Base-by-base conservation (phyloP, 164 flowering plant species). In the Annona cherimola region DNA sequence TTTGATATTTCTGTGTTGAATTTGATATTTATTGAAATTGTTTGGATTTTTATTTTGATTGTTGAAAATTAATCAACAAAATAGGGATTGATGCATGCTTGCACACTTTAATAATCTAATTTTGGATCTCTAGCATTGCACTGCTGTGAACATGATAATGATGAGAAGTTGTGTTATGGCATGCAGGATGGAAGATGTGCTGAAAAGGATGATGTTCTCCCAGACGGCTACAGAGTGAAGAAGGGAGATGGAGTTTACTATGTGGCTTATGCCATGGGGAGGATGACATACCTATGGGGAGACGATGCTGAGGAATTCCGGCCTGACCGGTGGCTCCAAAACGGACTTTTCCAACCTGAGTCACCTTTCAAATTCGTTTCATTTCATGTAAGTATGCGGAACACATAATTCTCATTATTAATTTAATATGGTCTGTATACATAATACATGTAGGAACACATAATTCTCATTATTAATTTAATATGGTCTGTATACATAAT, bases 211-310 rank as follows among this genome's bases (percentile, higher is more conserved):
- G 97, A 92, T 74, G 66, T 81, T 67, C 90, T 92, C 43, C 93
- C 97, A 18, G 93, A 92, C 82, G 97, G 97, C 1, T 78, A 45
- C 66, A 83, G 71, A 67, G 42, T 92, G 45, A 89, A 76, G 65
- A 85, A 84, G 69, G 97, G 95, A 12, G 92, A 90, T 72, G 82
- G 75, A 0, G 81, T 90, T 4, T 75, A 80, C 73, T 87, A 89
- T 77, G 59, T 84, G 72, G 76, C 90, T 8, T 90, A 89, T 71
- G 82, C 94, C 5, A 90, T 92, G 97, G 97, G 90, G 4, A 83
- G 97, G 73, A 88, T 90, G 97, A 61, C 76, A 40, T 74, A 71
- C 75, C 76, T 92, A 1, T 90, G 97, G 97, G 94, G 97, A 14
- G 89, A 86, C 35, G 89, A 92, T 74, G 91, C 91, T 0, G 82